Evolutionary conservation across 768 basidiomycete genomes (phyloP).

Genomic region (Tulasnella sp.): DNA sequence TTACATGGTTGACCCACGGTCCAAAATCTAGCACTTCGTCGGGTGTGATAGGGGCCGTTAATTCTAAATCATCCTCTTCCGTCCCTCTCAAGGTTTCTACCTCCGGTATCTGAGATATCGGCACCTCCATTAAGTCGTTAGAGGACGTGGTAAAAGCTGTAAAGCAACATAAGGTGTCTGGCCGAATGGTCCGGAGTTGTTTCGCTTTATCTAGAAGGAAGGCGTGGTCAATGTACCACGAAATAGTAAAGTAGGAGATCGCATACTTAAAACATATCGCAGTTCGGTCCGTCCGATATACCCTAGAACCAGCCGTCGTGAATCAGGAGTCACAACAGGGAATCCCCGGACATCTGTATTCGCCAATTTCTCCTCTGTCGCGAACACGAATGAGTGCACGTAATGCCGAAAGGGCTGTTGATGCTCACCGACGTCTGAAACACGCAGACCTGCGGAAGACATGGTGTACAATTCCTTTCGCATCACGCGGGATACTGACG

Average conservation of each 20-base stretch:
- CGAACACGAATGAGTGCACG: background rate
- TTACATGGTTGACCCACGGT: slow-evolving; percentile 92
- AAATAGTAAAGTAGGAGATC: background rate
- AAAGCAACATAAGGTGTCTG: slow-evolving; percentile 65
- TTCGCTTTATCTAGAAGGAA: slow-evolving; percentile 48
- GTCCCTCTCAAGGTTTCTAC: slow-evolving; percentile 30
- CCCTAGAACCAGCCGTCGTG: slow-evolving; percentile 53
- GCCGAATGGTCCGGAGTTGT: slow-evolving; percentile 45
- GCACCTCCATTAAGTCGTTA: slow-evolving; percentile 29
- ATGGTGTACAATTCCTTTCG: slow-evolving; percentile 63
- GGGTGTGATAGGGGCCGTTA: slow-evolving; percentile 28
- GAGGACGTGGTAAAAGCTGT: slow-evolving; percentile 28
- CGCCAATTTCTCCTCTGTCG: slow-evolving; percentile 54
- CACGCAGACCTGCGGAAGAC: slow-evolving; percentile 58
- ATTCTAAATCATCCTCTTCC: slow-evolving; percentile 57
- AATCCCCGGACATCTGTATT: slow-evolving; percentile 78
- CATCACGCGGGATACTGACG: slow-evolving; percentile 61
- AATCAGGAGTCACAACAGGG: slow-evolving; percentile 63
- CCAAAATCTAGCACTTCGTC: slow-evolving; percentile 34
- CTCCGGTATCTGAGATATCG: slow-evolving; percentile 31
- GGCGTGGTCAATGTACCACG: background rate
- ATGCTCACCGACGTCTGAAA: slow-evolving; percentile 64
- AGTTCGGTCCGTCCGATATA: slow-evolving; percentile 84
- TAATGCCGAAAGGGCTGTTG: background rate
- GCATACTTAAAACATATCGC: slow-evolving; percentile 67